A percentile compares a stretch with the other conserved stretches of the same genome.
phyloP scores from a whole-genome alignment of 352 stramenopile species.

The Globisporangium paddicum region DNA sequence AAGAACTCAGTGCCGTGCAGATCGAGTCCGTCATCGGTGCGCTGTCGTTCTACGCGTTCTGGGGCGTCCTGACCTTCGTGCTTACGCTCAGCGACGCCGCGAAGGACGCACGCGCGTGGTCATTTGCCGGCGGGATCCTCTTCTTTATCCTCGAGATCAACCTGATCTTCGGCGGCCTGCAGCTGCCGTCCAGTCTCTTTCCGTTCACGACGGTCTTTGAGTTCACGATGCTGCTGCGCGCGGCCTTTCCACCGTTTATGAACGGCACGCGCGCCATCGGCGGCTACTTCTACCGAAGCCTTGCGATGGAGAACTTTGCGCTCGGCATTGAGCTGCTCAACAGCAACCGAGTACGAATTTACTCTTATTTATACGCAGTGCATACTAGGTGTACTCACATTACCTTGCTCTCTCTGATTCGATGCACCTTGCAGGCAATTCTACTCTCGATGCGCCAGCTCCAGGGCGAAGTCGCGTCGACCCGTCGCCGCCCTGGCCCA shows the following conservation, averaged over 20 bases:
- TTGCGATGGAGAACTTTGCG: constrained; percentile 67
- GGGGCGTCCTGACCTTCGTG: constrained; percentile 94
- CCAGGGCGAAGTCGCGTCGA: constrained; percentile 62
- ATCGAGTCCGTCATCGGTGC: constrained; percentile 90
- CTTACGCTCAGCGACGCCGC: constrained; percentile 92
- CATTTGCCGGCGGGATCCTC: constrained; percentile 90
- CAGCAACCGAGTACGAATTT: constrained; percentile 60
- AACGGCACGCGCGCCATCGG: constrained; percentile 96
- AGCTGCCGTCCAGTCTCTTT: constrained; percentile 58
- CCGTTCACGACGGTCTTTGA: constrained; percentile 89
- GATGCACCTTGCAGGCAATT: constrained; percentile 51
- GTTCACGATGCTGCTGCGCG: constrained; percentile 89
- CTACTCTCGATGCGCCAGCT: constrained; percentile 74
- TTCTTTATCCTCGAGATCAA: constrained; percentile 95
- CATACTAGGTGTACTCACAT: not conserved
- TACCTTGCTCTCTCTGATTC: not conserved
- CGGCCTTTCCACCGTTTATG: constrained; percentile 94
- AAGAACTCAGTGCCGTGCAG: constrained; percentile 85
- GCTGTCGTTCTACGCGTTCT: constrained; percentile 94
- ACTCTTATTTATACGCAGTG: not conserved
- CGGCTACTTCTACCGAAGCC: constrained; percentile 82
- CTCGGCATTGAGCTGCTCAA: constrained; percentile 74
- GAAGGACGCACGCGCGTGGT: constrained; percentile 89
- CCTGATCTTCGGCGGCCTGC: constrained; percentile 64
- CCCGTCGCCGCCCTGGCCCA: constrained; percentile 37